Evolutionary conservation across 176 grass and related monocot genomes (phyloP), one percentile per base, ranked within the genome.

Genomic region (Oryza rufipogon): DNA sequence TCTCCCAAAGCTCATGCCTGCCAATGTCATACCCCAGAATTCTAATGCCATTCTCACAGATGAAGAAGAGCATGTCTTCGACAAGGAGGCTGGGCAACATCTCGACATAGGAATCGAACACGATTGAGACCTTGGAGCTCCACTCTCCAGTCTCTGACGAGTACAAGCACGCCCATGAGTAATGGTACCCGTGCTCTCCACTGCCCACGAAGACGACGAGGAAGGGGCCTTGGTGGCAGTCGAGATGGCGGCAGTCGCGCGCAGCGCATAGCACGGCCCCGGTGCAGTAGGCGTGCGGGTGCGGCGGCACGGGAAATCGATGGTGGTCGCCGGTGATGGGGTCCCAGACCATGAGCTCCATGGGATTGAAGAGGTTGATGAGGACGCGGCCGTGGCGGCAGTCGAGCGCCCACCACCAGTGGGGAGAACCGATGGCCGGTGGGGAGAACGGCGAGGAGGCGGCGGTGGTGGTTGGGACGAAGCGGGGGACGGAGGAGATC

Each of bases 351-450:
- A 26, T 16, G 70, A 86, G 28, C 3, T 58, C 8, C 20, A 71
- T 17, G 3, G 79, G 56, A 5, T 0, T 7, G 12, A 6, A 44
- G 34, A 15, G 16, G 58, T 26, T 46, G 16, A 80, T 14, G 22
- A 86, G 77, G 77, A 86, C 77, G 33, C 70, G 84, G 9, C 84
- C 77, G 7, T 80, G 77, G 22, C 70, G 77, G 66, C 38, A 78
- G 17, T 85, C 83, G 6, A n/a, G 6, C 11, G 46, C 30, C 16
- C 3, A 4, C 56, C 39, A 51, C 14, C 11, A 16, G 34, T 42
- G 2, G 34, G 2, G 19, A 2, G 0, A 11, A n/a, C 0, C 54
- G 12, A 38, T 34, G 11, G 4, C 33, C 36, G 36, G 36, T 1
- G 32, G 54, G 74, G 52, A 36, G 74, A 69, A 54, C 28, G 78